A percentile compares a stretch with the other conserved stretches of the same genome.
phyloP scores from a whole-genome alignment of 2,329 filamentous ascomycete species.

The Epichloe sp. region DNA sequence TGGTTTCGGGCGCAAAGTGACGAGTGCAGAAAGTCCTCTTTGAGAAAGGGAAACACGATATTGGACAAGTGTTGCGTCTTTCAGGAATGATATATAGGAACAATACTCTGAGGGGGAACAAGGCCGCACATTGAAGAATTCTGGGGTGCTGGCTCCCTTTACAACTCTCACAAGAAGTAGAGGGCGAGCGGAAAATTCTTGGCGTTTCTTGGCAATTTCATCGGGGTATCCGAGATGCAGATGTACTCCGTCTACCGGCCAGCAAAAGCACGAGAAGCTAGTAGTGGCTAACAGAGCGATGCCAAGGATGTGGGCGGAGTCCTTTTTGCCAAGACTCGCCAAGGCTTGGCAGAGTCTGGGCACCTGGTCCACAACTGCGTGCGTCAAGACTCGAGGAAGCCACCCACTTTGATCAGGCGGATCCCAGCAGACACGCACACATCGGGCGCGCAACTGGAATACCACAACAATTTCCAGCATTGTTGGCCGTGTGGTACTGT shows the following conservation, averaged over 20 bases:
- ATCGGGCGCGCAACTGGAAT: not conserved
- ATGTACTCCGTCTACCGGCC: constrained; percentile 1
- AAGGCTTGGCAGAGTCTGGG: constrained; percentile 27
- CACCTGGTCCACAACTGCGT: constrained; percentile 16
- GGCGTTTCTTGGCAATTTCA: constrained; percentile 19
- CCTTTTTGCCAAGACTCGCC: constrained; percentile 21
- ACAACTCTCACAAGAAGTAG: constrained; percentile 21
- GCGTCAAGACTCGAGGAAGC: not conserved
- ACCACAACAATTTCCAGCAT: not conserved
- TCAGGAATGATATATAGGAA: not conserved
- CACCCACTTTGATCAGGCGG: not conserved
- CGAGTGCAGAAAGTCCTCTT: not conserved
- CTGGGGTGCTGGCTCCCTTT: constrained; percentile 23
- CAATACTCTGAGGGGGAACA: not conserved
- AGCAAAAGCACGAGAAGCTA: not conserved
- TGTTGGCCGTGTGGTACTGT: not conserved
- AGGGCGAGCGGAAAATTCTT: constrained; percentile 26
- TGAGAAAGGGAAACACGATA: not conserved
- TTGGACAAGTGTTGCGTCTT: not conserved
- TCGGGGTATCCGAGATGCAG: constrained; percentile 9
- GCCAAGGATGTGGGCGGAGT: constrained; percentile 14
- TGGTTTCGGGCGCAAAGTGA: not conserved
- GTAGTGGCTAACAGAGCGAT: constrained; percentile 7
- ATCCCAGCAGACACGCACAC: not conserved
- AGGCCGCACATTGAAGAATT: constrained; percentile 3